Evolutionary conservation across 306 rosid species (phyloP).

Genomic region (Cicer judaicum): DNA sequence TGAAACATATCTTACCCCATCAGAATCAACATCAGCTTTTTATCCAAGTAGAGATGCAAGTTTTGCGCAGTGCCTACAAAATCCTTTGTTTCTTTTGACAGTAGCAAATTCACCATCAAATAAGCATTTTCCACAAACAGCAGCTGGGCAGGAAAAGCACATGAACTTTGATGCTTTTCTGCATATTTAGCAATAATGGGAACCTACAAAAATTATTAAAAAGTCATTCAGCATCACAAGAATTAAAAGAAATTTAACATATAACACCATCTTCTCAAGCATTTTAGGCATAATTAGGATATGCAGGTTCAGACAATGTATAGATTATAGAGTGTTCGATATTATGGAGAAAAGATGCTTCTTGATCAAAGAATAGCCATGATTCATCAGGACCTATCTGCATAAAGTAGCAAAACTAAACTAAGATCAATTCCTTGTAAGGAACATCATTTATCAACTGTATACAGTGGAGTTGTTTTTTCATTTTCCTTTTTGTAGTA

Average conservation of each 20-base stretch:
- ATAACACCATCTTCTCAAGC: no score
- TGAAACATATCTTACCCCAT: no score
- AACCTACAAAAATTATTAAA: conserved; percentile 45
- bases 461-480: neutral
- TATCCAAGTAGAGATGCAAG: conserved; percentile 62
- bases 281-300: no score
- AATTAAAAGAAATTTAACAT: no score
- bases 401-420: conserved; percentile 39
- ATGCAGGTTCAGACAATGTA: no score
- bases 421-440: conserved; percentile 1
- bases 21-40: conserved; percentile 44
- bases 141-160: conserved; percentile 75
- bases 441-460: conserved; percentile 14
- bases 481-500: neutral
- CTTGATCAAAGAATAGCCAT: conserved; percentile 78
- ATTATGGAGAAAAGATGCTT: conserved; percentile 73
- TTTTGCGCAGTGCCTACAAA: conserved; percentile 62
- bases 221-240: no score
- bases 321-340: no score
- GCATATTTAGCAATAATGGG: conserved; percentile 69
- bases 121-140: conserved; percentile 67
- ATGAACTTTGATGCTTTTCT: conserved; percentile 55
- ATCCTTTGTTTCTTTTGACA: conserved; percentile 56
- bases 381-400: conserved; percentile 82
- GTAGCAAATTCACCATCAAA: conserved; percentile 49